Conservation (phyloP, 306 rosid genomes). For the Vigna trinervia region DNA sequence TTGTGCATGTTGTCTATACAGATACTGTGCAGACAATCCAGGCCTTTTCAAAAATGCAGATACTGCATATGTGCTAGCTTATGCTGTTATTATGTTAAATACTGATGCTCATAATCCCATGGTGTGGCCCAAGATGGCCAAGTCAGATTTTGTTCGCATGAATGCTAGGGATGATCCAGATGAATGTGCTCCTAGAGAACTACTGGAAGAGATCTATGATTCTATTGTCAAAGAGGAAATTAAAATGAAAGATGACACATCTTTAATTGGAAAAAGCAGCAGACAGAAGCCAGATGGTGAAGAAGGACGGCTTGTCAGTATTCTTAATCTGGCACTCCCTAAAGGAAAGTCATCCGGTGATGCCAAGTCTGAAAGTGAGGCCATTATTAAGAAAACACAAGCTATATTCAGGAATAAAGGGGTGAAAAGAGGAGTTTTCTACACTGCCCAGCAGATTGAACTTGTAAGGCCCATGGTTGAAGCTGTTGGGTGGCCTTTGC, state of each 20-base stretch:
- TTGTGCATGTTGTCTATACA: slow-evolving; percentile 55
- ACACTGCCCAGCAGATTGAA: slow-evolving; percentile 91
- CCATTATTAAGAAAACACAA: slow-evolving; percentile 92
- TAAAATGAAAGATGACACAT: slow-evolving; percentile 82
- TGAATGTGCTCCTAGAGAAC: slow-evolving; percentile 89
- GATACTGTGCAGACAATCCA: slow-evolving; percentile 98
- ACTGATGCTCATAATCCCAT: slow-evolving; percentile 99
- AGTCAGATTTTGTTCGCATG: slow-evolving; percentile 88
- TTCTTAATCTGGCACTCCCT: slow-evolving; percentile 96
- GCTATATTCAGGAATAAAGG: slow-evolving; percentile 86
- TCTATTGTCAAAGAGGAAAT: slow-evolving; percentile 94
- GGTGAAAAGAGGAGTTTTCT: slow-evolving; percentile 87
- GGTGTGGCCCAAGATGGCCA: slow-evolving; percentile 99
- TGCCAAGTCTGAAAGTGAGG: slow-evolving; percentile 88
- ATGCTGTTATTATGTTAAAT: slow-evolving; percentile 94
- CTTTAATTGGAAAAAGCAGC: slow-evolving; percentile 69
- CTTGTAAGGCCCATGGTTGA: slow-evolving; percentile 99
- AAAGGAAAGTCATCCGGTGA: slow-evolving; percentile 71
- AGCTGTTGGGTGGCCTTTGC: slow-evolving; percentile 99
- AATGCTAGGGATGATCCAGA: slow-evolving; percentile 89
- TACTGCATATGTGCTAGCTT: slow-evolving; percentile 97
- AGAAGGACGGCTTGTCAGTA: slow-evolving; percentile 90
- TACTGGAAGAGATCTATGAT: slow-evolving; percentile 89
- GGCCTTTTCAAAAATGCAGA: slow-evolving; percentile 97
- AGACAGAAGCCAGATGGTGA: slow-evolving; percentile 79